Evolutionary conservation across 371 early-diverging fungal genomes (phyloP).

Genomic region (Mortierella sp.): DNA sequence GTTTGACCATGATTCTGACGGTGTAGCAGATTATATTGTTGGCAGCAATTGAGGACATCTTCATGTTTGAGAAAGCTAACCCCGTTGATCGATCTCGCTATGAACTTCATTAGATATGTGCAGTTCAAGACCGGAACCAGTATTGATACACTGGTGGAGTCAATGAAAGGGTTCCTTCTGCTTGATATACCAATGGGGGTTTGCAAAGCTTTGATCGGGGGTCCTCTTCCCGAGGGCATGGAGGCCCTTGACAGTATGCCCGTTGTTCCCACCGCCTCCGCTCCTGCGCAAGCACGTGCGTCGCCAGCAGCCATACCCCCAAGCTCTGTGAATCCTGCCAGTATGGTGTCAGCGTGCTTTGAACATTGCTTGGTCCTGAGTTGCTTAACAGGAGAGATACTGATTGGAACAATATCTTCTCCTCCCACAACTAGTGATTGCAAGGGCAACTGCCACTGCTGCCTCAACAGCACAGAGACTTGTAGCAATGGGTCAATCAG

Average conservation of each 20-base stretch:
- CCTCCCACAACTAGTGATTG: slow-evolving; percentile 33
- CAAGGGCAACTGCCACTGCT: slow-evolving; percentile 55
- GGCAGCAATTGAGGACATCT: too few relatives aligned
- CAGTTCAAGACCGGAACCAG: slow-evolving; percentile 44
- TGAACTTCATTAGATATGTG: slow-evolving; percentile 32
- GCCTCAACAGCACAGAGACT: slow-evolving; percentile 54
- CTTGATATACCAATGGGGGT: slow-evolving; percentile 76
- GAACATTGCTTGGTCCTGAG: background rate
- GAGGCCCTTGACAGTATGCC: slow-evolving; percentile 62
- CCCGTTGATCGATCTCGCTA: background rate
- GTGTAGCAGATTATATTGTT: background rate
- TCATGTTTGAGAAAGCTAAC: too few relatives aligned
- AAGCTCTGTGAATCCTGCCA: slow-evolving; percentile 35
- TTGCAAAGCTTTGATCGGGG: slow-evolving; percentile 76
- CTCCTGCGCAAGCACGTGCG: slow-evolving; percentile 9
- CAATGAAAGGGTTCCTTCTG: slow-evolving; percentile 82
- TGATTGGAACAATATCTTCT: background rate
- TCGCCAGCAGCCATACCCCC: slow-evolving; percentile 10
- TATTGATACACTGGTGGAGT: slow-evolving; percentile 62
- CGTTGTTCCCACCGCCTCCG: slow-evolving; percentile 16
- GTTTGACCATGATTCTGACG: background rate
- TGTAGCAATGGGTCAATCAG: slow-evolving; percentile 45
- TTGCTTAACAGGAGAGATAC: background rate
- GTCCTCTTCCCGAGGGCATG: slow-evolving; percentile 86
- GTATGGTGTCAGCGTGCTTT: slow-evolving; percentile 22